Conservation (phyloP, 148 eudicot species). For the Vaccinium myrtillus region DNA sequence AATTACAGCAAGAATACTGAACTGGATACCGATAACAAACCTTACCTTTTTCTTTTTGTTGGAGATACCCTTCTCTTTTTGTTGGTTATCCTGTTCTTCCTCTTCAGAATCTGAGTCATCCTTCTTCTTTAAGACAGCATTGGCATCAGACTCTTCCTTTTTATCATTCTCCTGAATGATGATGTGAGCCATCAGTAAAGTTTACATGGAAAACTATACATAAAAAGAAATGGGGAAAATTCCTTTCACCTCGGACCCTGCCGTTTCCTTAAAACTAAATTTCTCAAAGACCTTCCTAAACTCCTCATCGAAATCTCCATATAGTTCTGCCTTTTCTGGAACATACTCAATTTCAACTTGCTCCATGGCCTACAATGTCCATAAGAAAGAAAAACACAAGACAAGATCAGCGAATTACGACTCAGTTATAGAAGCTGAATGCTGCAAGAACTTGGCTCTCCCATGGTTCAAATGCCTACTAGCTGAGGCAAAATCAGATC, state of each 20-base stretch:
- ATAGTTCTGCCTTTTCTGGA: conserved; percentile 68
- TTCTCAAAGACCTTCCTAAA: conserved; percentile 79
- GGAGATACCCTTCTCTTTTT: conserved; percentile 80
- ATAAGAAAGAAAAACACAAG: neutral
- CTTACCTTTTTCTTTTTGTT: conserved; percentile 93
- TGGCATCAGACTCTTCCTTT: conserved; percentile 59
- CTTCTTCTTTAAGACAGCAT: conserved; percentile 62
- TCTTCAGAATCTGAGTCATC: conserved; percentile 92
- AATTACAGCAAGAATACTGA: neutral
- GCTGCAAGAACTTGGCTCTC: neutral
- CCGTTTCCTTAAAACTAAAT: conserved; percentile 50
- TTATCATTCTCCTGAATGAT: conserved; percentile 57
- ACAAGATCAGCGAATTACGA: neutral
- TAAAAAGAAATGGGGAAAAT: neutral
- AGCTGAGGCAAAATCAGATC: neutral
- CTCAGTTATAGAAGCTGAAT: neutral
- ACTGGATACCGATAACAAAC: neutral
- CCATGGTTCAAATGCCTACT: neutral
- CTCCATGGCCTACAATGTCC: conserved; percentile 41
- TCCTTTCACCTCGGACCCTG: conserved; percentile 58
- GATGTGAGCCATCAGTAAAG: neutral
- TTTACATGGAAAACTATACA: neutral
- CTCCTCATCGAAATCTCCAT: conserved; percentile 60
- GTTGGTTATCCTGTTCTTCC: conserved; percentile 74
- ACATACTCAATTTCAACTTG: conserved; percentile 73